Percentiles rank a stretch among this genome's conserved stretches.
Evolutionary conservation across 805 yeast genomes (phyloP).

Genomic region (Barnettozyma wickerhamii): DNA sequence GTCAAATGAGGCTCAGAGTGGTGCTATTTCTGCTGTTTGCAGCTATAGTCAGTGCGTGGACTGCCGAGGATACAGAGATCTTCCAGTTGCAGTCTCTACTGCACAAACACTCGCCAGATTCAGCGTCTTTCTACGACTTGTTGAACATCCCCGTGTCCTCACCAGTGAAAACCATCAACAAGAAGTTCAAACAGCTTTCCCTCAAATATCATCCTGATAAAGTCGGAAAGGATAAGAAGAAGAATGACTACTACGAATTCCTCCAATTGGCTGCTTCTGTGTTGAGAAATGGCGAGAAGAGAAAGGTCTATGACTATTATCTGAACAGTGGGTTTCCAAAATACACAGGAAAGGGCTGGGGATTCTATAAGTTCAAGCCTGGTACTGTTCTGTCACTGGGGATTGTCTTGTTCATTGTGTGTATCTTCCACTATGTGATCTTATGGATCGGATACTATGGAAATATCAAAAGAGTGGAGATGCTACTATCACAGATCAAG

Average conservation of each 20-base stretch:
- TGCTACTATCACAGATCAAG: constrained; percentile 48
- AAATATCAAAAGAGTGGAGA: constrained; percentile 51
- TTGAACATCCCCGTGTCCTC: constrained; percentile 22
- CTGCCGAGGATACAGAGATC: constrained; percentile 73
- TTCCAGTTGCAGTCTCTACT: constrained; percentile 67
- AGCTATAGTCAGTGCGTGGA: constrained; percentile 41
- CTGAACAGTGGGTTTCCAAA: constrained; percentile 80
- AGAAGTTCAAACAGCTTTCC: constrained; percentile 68
- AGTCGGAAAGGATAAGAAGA: constrained; percentile 31
- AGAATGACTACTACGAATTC: constrained; percentile 63
- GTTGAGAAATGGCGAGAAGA: constrained; percentile 45
- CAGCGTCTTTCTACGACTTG: constrained; percentile 30
- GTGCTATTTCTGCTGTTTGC: constrained; percentile 14
- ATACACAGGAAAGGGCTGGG: constrained; percentile 55
- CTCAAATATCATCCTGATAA: constrained; percentile 86
- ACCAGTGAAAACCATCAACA: constrained; percentile 48
- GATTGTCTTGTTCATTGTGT: constrained; percentile 46
- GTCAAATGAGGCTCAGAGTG: constrained; percentile 16
- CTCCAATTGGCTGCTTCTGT: constrained; percentile 74
- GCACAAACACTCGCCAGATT: constrained; percentile 24
- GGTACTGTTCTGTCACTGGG: constrained; percentile 47
- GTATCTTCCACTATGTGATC: constrained; percentile 55
- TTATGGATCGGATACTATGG: constrained; percentile 47
- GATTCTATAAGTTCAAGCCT: constrained; percentile 65
- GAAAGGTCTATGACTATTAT: constrained; percentile 81